Base-by-base conservation (phyloP, 345 rosid genomes). In the Brassica rapa region DNA sequence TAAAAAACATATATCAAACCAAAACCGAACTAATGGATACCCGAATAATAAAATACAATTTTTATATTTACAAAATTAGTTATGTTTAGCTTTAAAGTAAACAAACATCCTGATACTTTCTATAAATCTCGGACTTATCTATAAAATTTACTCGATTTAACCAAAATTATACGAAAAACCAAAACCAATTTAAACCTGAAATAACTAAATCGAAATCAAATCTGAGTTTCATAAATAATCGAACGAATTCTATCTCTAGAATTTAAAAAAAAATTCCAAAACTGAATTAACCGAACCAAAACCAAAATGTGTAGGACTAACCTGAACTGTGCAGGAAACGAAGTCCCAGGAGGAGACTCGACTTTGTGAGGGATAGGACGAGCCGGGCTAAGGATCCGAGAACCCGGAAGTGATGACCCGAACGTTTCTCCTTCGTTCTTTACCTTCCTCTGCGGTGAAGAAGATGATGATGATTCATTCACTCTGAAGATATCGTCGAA, bases 251-350 rank as follows among this genome's bases (percentile, higher is more conserved):
- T 37, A 37, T 37, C 43, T 8, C 2, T 39, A 8, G 10, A 39
- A 39, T 12, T 2, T 0, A 39, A 39, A 19, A 19, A 19, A 19
- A 19, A 19, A 19, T 19, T 39, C 46, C 0, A 39, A 39, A 39
- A 39, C 12, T 39, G 46, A 39, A 39, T 39, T 9, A 39, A 10
- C 14, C 14, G 0, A 9, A 41, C 11, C 49, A 2, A 41, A 41
- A 10, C 49, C 43, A 0, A 10, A 41, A 41, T 9, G 49, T 1
- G 41, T 33, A 68, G 35, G 14, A 41, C 49, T 41, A 41, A 94
- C 99, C 99, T 92, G 93, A 89, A 88, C 15, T 86, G 89, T 29
- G 91, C 78, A 7, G 90, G 92, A 30, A 82, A 63, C 1, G 86
- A 85, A 74, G 77, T 80, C 30, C 74, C 87, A 5, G 80, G 80